Percentiles rank a stretch among this genome's conserved stretches.
These are phyloP conservation scores for Xylariaceae sp. DNA, from an alignment of 2,329 filamentous ascomycete genomes.

Conservation along the genomic window DNA sequence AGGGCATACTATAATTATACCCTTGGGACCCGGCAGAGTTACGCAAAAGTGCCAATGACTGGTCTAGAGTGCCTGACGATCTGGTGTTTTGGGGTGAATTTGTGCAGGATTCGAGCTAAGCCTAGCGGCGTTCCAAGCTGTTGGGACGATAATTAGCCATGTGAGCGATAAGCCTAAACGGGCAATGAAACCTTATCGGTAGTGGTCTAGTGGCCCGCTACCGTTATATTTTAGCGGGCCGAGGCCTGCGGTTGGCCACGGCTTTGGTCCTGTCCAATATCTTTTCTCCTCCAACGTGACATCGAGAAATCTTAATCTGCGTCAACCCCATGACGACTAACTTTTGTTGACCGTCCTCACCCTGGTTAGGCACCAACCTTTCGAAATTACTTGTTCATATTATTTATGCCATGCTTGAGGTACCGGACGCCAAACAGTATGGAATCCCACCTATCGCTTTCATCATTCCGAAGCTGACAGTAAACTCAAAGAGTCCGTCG, in stretches of 20 bases:
- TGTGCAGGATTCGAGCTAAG: constrained; percentile 11
- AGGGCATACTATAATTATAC: background rate
- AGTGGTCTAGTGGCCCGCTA: constrained; percentile 11
- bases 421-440: constrained; percentile 57
- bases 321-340: background rate
- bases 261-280: background rate
- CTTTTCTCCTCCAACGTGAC: background rate
- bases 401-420: constrained; percentile 48
- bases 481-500: constrained; percentile 52
- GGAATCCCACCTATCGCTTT: constrained; percentile 14
- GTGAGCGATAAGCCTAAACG: constrained; percentile 17
- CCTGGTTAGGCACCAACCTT: background rate
- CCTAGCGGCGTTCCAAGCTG: constrained; percentile 19
- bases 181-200: constrained; percentile 19
- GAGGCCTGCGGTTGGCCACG: constrained; percentile 3
- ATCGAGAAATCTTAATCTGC: background rate
- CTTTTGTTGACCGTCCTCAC: background rate
- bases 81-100: background rate
- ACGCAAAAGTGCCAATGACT: background rate
- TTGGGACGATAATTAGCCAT: constrained; percentile 20
- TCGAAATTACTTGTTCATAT: background rate
- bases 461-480: constrained; percentile 11
- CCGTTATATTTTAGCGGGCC: constrained; percentile 4
- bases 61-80: background rate
- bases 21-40: background rate